Base-by-base conservation (phyloP, 169 alveolate genomes). In the Cryptosporidium ryanae region DNA sequence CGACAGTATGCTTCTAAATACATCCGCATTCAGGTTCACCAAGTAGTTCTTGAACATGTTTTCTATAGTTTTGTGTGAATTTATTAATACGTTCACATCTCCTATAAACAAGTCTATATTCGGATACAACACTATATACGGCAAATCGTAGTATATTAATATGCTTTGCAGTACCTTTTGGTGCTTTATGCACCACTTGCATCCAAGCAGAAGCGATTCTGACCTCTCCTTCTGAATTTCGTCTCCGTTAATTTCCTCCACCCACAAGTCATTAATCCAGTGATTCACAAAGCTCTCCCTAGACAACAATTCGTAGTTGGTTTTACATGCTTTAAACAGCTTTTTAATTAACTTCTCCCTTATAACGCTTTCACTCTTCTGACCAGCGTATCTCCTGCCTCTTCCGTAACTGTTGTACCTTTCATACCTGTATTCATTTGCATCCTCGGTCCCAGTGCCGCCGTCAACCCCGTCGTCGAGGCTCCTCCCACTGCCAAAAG, bases 21-120 rank as follows among this genome's bases (percentile, higher is more conserved):
- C 21, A 34, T 57, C 18, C 27, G 13, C 15, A 46, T 76, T 76
- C 71, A 59, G 17, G 23, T 17, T 57, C 1, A 76, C 4, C 38
- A 76, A 76, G 15, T 59, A 76, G 27, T 61, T 55, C 29, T 38
- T 76, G 3, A 76, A 32, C 23, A 21, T 15, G 23, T 76, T 38
- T 15, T 59, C 65, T 32, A 76, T 76, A 1, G 21, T 59, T 38
- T 57, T 32, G 46, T 76, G 87, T 1, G 76, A 54, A 44, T 76
- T 54, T 13, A 76, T 76, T 17, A 76, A 61, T 25, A 59, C 44
- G 38, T 76, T 61, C 17, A 55, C 63, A n/a, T 76, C 50, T 1
- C 87, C 87, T 32, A 76, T 31, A 76, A 76, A 76, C 21, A 76
- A 31, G 63, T 76, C 87, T 38, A 61, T 61, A 59, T 76, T 59